Evolutionary conservation across 495 filamentous ascomycete genomes (phyloP).

Genomic region (Penicillium fimorum): DNA sequence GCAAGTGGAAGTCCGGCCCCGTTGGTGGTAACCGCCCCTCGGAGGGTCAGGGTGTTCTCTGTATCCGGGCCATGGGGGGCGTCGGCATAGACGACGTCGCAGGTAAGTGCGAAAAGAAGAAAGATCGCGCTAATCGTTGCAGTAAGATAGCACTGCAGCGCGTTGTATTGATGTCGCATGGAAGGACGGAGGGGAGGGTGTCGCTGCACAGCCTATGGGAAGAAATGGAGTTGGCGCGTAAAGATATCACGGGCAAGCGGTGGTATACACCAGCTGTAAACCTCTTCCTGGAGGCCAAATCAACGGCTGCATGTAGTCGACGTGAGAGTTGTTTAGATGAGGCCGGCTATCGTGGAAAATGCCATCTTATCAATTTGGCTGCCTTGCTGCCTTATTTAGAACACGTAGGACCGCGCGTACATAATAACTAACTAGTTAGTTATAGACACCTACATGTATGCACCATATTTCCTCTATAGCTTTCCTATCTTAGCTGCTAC

Average conservation of each 20-base stretch:
- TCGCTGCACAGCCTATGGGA: constrained; percentile 17
- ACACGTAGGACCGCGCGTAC: background rate
- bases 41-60: constrained; percentile 43
- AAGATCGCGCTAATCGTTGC: constrained; percentile 59
- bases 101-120: constrained; percentile 49
- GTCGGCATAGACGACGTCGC: constrained; percentile 57
- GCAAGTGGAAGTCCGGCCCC: constrained; percentile 27
- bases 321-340: constrained; percentile 2
- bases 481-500: background rate
- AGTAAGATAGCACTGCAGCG: constrained; percentile 66
- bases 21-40: constrained; percentile 21
- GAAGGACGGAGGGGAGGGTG: constrained; percentile 19
- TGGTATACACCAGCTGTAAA: constrained; percentile 16
- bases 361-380: constrained; percentile 16
- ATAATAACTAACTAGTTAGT: too few species aligned
- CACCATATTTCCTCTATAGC: background rate
- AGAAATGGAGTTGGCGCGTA: background rate
- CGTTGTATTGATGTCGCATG: constrained; percentile 62
- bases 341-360: constrained; percentile 19
- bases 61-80: constrained; percentile 40
- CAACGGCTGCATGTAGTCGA: constrained; percentile 19
- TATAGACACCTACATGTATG: background rate
- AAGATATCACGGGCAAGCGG: constrained; percentile 7
- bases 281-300: constrained; percentile 14
- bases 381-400: background rate